phyloP scores from a whole-genome alignment of 495 filamentous ascomycete species.

The Glutinoglossum americanum region DNA sequence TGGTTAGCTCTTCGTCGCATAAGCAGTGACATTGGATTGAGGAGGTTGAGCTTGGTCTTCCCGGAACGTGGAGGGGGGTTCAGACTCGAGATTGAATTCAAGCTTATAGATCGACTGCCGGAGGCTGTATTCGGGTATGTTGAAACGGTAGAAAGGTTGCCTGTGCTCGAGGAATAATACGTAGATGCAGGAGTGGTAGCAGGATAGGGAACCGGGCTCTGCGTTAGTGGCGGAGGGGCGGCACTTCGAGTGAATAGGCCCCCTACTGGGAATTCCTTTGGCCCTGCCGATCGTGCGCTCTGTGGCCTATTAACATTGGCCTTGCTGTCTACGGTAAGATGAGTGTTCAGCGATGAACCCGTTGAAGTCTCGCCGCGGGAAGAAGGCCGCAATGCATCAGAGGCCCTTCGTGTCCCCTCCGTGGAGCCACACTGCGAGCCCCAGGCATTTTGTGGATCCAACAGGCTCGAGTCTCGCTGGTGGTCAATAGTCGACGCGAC shows the following conservation, averaged over 20 bases:
- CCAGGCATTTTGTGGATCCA: background rate
- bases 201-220: background rate
- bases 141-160: background rate
- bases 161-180: background rate
- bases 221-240: background rate
- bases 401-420: background rate
- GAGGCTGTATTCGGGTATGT: background rate
- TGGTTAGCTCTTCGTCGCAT: constrained; percentile 34
- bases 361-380: background rate
- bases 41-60: constrained; percentile 41
- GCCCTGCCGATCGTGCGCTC: background rate
- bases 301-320: background rate
- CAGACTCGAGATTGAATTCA: background rate
- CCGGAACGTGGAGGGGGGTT: constrained; percentile 7
- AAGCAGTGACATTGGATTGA: constrained; percentile 46
- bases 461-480: background rate
- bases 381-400: background rate
- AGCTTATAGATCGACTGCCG: background rate
- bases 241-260: background rate
- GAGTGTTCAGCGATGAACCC: background rate
- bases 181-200: background rate
- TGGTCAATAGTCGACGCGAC: background rate
- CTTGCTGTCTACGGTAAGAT: background rate
- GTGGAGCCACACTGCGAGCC: background rate
- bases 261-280: background rate